Percentiles rank a stretch among this genome's conserved stretches.
These are phyloP conservation scores for Teunomyces tritomae DNA, from an alignment of 805 yeast genomes.

Conservation along the genomic window DNA sequence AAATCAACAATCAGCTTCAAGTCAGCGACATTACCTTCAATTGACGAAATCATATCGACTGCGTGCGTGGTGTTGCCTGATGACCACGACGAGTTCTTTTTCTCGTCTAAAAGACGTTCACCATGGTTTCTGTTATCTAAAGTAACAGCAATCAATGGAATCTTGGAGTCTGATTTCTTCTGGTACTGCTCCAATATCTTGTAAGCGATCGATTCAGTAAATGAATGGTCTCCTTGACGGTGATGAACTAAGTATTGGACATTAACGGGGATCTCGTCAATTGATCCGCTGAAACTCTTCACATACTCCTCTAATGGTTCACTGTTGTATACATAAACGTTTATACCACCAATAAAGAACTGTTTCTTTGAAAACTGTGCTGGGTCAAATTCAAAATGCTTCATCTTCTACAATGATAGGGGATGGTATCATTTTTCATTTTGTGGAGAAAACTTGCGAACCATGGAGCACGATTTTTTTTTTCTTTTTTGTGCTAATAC, in stretches of 20 bases:
- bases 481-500: neutral
- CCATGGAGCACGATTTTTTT: neutral
- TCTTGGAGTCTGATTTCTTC: slow-evolving; percentile 10
- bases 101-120: slow-evolving; percentile 33
- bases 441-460: neutral
- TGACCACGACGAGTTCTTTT: slow-evolving; percentile 44
- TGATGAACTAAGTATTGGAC: slow-evolving; percentile 49
- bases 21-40: slow-evolving; percentile 49
- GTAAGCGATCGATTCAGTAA: slow-evolving; percentile 41
- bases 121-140: slow-evolving; percentile 62
- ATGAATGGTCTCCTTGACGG: slow-evolving; percentile 37
- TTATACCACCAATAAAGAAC: slow-evolving; percentile 45
- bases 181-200: slow-evolving; percentile 28
- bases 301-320: slow-evolving; percentile 27
- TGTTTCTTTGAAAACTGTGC: slow-evolving; percentile 6
- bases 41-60: slow-evolving; percentile 45
- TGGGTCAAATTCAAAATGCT: slow-evolving; percentile 16
- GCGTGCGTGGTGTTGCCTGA: slow-evolving; percentile 51
- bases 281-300: slow-evolving; percentile 11
- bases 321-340: slow-evolving; percentile 43
- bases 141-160: slow-evolving; percentile 45
- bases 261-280: slow-evolving; percentile 28
- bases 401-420: slow-evolving; percentile 9
- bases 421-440: neutral
- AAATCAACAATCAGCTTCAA: slow-evolving; percentile 42